Evolutionary conservation across 208 protist genomes (phyloP).

Genomic region (Histomonas meleagridis): DNA sequence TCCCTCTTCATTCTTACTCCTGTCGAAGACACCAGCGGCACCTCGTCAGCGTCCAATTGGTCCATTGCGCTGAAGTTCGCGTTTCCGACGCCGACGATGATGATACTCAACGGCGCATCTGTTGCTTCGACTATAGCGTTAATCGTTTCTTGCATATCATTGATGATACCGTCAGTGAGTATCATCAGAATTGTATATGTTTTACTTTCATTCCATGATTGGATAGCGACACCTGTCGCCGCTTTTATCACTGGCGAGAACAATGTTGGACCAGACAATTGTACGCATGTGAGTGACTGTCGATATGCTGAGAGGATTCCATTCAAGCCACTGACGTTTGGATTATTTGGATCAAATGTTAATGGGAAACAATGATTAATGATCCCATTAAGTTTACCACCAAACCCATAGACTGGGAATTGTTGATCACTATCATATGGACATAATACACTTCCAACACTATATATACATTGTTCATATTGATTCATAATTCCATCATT

Average conservation of each 20-base stretch:
- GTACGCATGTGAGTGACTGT: neutral
- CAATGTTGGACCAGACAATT: slow-evolving; percentile 38
- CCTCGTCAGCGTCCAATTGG: slow-evolving; percentile 34
- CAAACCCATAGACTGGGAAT: slow-evolving; percentile 47
- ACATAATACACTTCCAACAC: slow-evolving; percentile 38
- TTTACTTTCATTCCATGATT: neutral
- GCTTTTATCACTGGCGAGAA: slow-evolving; percentile 30
- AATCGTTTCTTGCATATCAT: slow-evolving; percentile 39
- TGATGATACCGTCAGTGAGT: slow-evolving; percentile 43
- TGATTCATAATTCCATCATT: neutral
- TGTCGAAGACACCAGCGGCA: neutral
- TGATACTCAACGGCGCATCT: slow-evolving; percentile 39
- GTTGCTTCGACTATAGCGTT: neutral
- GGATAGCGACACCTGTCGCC: neutral
- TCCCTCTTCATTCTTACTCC: slow-evolving; percentile 19
- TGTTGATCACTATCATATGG: slow-evolving; percentile 46
- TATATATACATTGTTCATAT: slow-evolving; percentile 37
- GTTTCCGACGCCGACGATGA: slow-evolving; percentile 46
- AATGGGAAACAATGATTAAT: slow-evolving; percentile 39
- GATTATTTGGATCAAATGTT: slow-evolving; percentile 16
- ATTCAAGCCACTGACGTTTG: slow-evolving; percentile 35
- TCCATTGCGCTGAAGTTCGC: slow-evolving; percentile 40
- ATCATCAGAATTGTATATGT: slow-evolving; percentile 40
- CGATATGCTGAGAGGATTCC: slow-evolving; percentile 34
- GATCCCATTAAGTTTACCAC: slow-evolving; percentile 2